Evolutionary conservation across 177 flowering plant species (phyloP).

Genomic region (Vitis hybrid): DNA sequence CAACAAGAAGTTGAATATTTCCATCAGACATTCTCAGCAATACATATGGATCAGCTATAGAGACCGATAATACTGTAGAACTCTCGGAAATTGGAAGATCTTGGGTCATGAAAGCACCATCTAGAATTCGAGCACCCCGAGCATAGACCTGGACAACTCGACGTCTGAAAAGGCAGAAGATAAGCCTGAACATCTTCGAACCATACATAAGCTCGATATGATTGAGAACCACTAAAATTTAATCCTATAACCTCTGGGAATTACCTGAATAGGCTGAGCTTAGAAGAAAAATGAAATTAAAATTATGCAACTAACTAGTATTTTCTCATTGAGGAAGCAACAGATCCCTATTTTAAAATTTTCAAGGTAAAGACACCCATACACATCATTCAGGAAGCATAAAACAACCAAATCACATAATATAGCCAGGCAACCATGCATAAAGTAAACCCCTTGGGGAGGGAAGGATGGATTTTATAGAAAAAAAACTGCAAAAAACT

Average conservation of each 20-base stretch:
- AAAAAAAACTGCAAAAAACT: too few relatives aligned
- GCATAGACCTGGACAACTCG: slow-evolving; percentile 91
- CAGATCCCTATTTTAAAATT: too few relatives aligned
- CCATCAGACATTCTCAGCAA: slow-evolving; percentile 91
- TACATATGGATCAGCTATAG: slow-evolving; percentile 96
- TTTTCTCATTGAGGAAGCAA: too few relatives aligned
- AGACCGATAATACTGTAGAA: slow-evolving; percentile 60
- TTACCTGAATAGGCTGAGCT: not conserved
- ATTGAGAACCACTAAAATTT: not conserved
- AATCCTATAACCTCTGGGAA: not conserved
- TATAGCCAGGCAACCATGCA: too few relatives aligned
- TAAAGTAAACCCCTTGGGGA: too few relatives aligned
- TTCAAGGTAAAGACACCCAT: too few relatives aligned
- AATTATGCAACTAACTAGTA: not conserved
- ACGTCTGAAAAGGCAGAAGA: slow-evolving; percentile 46
- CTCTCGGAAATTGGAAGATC: slow-evolving; percentile 66
- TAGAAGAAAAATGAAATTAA: not conserved
- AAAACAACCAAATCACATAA: too few relatives aligned
- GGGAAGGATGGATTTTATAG: too few relatives aligned
- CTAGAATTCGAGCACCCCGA: slow-evolving; percentile 88
- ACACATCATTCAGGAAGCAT: not conserved
- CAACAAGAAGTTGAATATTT: slow-evolving; percentile 90
- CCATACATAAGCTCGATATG: not conserved
- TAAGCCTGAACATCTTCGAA: not conserved
- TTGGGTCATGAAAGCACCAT: slow-evolving; percentile 97